Percentiles rank a stretch among this genome's conserved stretches.
Evolutionary conservation across 2,329 filamentous ascomycete genomes (phyloP).

Genomic region (Aspergillus persii): DNA sequence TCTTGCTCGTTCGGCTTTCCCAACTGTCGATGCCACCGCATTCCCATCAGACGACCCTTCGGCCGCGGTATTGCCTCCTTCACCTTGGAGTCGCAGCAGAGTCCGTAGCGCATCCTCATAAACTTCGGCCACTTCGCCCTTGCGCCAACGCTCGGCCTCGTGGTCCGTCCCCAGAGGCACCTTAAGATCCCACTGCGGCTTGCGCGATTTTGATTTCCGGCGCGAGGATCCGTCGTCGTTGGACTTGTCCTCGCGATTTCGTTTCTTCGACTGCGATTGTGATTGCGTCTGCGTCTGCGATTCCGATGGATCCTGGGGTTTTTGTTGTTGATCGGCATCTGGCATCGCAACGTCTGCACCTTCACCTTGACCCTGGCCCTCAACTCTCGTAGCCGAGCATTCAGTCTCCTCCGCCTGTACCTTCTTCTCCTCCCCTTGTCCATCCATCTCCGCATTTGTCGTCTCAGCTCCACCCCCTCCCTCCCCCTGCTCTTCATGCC

Average conservation of each 20-base stretch:
- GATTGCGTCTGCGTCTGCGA: background rate
- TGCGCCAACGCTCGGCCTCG: conserved; percentile 39
- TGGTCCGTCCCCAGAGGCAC: conserved; percentile 32
- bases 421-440: conserved; percentile 10
- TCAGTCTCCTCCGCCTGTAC: background rate
- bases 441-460: background rate
- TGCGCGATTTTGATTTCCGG: conserved; percentile 6
- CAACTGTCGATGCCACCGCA: conserved; percentile 46
- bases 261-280: background rate
- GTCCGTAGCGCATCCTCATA: conserved; percentile 42
- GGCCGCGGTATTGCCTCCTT: conserved; percentile 22
- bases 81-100: conserved; percentile 39
- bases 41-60: conserved; percentile 28
- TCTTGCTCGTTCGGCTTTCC: conserved; percentile 46
- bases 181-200: conserved; percentile 31
- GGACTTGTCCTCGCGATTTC: background rate
- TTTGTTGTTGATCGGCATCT: conserved; percentile 7
- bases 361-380: background rate
- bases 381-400: background rate
- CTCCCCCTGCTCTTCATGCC: background rate
- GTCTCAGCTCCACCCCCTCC: background rate
- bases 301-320: background rate
- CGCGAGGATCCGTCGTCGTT: background rate
- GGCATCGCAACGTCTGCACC: conserved; percentile 18
- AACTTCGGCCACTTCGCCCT: conserved; percentile 42